phyloP scores from a whole-genome alignment of 2,329 filamentous ascomycete genomes.

The Pseudocercospora crystallina region DNA sequence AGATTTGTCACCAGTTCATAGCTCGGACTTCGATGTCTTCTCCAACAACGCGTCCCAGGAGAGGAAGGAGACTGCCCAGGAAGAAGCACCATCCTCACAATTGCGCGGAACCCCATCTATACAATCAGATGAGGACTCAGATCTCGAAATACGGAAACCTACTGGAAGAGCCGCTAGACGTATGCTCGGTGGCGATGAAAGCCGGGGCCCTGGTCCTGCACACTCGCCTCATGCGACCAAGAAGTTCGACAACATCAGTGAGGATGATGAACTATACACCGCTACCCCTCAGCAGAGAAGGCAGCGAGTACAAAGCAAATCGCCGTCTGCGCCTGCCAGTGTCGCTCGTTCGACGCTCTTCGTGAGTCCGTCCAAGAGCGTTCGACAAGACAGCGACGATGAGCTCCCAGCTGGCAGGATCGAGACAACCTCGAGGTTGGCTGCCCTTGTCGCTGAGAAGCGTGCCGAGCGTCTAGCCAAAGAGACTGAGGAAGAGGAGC shows the following conservation, averaged over 20 bases:
- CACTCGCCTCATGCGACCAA: slow-evolving; percentile 6
- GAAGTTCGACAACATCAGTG: neutral
- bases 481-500: slow-evolving; percentile 21
- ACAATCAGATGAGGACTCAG: slow-evolving; percentile 20
- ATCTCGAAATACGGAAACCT: slow-evolving; percentile 27
- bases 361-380: slow-evolving; percentile 33
- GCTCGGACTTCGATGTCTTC: slow-evolving; percentile 4
- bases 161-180: slow-evolving; percentile 31
- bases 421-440: slow-evolving; percentile 29
- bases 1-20: slow-evolving; percentile 15
- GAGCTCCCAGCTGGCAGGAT: slow-evolving; percentile 26
- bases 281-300: slow-evolving; percentile 26
- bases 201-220: neutral
- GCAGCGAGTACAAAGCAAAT: slow-evolving; percentile 5
- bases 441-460: slow-evolving; percentile 34
- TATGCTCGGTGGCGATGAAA: slow-evolving; percentile 26
- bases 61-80: neutral
- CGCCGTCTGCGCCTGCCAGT: slow-evolving; percentile 15
- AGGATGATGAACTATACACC: slow-evolving; percentile 33
- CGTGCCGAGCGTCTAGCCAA: slow-evolving; percentile 30
- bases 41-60: slow-evolving; percentile 7
- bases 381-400: slow-evolving; percentile 21
- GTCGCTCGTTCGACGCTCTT: slow-evolving; percentile 26
- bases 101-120: too few species aligned
- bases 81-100: neutral